Evolutionary conservation across 805 yeast genomes (phyloP).

Genomic region (Myxozyma lipomycoides): DNA sequence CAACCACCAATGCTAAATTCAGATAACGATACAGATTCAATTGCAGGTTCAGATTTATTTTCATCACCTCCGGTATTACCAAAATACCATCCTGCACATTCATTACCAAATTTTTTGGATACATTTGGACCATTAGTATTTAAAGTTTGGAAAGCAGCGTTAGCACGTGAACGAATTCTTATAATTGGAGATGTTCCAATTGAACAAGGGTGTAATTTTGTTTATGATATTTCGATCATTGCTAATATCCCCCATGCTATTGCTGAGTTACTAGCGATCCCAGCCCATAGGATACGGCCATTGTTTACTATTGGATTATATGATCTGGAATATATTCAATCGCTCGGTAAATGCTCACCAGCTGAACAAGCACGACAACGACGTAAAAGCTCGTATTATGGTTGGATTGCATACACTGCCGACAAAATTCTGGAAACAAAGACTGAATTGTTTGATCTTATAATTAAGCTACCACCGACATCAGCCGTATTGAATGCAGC

Average conservation of each 20-base stretch:
- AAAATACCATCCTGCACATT: constrained; percentile 38
- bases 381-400: constrained; percentile 13
- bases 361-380: constrained; percentile 22
- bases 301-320: constrained; percentile 20
- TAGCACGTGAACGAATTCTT: constrained; percentile 55
- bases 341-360: constrained; percentile 16
- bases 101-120: constrained; percentile 44
- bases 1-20: constrained; percentile 1
- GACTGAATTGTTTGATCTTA: constrained; percentile 15
- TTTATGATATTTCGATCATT: constrained; percentile 57
- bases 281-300: constrained; percentile 23
- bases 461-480: constrained; percentile 20
- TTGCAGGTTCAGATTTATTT: background rate
- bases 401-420: constrained; percentile 28
- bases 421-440: constrained; percentile 22
- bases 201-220: constrained; percentile 46
- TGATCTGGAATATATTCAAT: constrained; percentile 19
- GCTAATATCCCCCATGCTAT: constrained; percentile 61
- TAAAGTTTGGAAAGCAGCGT: constrained; percentile 57
- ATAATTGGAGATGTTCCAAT: constrained; percentile 38
- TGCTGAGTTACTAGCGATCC: constrained; percentile 36
- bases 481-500: constrained; percentile 20
- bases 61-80: constrained; percentile 30
- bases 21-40: constrained; percentile 17
- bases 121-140: constrained; percentile 63